A percentile compares a stretch with the other conserved stretches of the same genome.
Conservation (phyloP, 176 grass and related monocot genomes). For the maize (Zea mays) region DNA sequence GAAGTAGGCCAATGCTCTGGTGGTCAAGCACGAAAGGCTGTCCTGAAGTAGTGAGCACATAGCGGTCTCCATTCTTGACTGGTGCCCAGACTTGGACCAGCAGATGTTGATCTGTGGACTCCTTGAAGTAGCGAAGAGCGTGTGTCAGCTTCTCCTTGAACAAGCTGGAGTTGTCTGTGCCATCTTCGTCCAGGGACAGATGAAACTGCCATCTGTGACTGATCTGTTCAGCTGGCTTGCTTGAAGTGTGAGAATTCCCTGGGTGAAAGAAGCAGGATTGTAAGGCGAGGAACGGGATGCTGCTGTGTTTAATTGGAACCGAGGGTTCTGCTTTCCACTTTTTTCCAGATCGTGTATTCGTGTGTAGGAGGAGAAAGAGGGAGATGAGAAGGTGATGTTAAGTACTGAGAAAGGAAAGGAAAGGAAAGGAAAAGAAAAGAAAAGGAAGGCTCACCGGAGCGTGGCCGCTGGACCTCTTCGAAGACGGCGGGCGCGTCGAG, state of each 20-base stretch:
- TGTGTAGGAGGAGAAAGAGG: too few species aligned
- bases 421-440: background rate
- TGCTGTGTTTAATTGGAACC: background rate
- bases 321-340: background rate
- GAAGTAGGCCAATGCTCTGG: constrained; percentile 68
- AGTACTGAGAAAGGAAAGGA: too few species aligned
- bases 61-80: constrained; percentile 71
- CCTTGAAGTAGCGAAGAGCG: constrained; percentile 88
- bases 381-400: too few species aligned
- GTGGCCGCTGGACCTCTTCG: constrained; percentile 44
- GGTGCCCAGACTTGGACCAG: constrained; percentile 97
- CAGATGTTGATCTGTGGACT: constrained; percentile 83
- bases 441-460: constrained; percentile 44
- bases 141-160: constrained; percentile 85
- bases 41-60: constrained; percentile 89
- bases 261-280: constrained; percentile 18
- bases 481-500: constrained; percentile 34
- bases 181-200: constrained; percentile 47
- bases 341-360: too few species aligned
- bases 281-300: constrained; percentile 18
- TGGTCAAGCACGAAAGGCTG: constrained; percentile 89
- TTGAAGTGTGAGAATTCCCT: constrained; percentile 54
- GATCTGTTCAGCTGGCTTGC: constrained; percentile 46
- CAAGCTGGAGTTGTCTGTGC: constrained; percentile 48
- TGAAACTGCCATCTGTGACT: constrained; percentile 55